phyloP scores from a whole-genome alignment of 108 stramenopile species.

The Skeletonema marinoi region DNA sequence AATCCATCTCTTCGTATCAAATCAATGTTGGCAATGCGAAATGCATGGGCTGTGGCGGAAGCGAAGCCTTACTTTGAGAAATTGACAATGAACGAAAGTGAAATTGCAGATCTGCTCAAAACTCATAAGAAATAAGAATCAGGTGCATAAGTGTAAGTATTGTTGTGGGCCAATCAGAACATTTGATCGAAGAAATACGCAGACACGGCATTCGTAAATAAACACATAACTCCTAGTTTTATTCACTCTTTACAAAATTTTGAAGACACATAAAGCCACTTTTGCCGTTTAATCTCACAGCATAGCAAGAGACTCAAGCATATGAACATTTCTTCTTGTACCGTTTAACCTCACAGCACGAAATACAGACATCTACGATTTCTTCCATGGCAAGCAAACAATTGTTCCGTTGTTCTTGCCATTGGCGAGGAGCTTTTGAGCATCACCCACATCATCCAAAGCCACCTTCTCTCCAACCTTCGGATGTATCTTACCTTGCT shows the following conservation, averaged over 20 bases:
- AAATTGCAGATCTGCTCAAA: neutral
- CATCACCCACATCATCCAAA: conserved; percentile 60
- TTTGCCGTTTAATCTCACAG: too few relatives aligned
- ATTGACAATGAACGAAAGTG: conserved; percentile 1
- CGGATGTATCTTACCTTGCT: conserved; percentile 57
- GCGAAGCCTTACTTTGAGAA: conserved; percentile 33
- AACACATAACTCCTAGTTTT: neutral
- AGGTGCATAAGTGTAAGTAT: neutral
- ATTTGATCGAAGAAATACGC: too few relatives aligned
- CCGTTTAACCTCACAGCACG: neutral
- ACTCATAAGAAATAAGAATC: neutral
- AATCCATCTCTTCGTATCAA: conserved; percentile 15
- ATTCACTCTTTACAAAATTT: neutral
- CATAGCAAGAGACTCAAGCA: too few relatives aligned
- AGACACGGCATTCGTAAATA: neutral
- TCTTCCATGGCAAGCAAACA: conserved; percentile 77
- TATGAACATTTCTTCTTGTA: too few relatives aligned
- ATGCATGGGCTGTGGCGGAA: conserved; percentile 37
- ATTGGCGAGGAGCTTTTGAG: conserved; percentile 53
- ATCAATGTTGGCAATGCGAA: conserved; percentile 40
- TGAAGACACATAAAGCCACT: neutral
- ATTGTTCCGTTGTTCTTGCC: conserved; percentile 60
- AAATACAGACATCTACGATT: neutral
- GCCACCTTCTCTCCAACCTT: conserved; percentile 61
- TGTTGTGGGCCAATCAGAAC: too few relatives aligned